Conservation (phyloP, 129 eudicot genomes). For the Lactuca sativa region DNA sequence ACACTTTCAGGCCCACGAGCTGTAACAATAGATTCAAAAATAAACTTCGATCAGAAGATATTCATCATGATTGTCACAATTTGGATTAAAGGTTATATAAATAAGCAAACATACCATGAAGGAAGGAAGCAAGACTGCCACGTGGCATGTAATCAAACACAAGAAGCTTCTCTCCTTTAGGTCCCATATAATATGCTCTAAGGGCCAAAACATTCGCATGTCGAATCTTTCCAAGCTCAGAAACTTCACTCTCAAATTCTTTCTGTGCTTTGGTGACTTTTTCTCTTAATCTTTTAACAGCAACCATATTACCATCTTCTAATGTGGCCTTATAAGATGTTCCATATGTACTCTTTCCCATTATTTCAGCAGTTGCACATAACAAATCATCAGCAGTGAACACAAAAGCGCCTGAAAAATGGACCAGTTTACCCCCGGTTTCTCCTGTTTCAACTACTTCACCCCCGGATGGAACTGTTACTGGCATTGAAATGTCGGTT, state of each 20-base stretch:
- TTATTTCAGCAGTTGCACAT: constrained; percentile 92
- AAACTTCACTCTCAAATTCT: constrained; percentile 80
- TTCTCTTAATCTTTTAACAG: constrained; percentile 88
- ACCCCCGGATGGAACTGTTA: constrained; percentile 37
- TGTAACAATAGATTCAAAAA: constrained; percentile 29
- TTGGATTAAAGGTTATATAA: background rate
- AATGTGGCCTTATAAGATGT: constrained; percentile 89
- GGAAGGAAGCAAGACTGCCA: constrained; percentile 92
- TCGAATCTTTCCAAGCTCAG: constrained; percentile 76
- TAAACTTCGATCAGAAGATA: background rate
- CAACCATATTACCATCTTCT: constrained; percentile 89
- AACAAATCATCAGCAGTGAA: constrained; percentile 94
- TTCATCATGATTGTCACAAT: background rate
- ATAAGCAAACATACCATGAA: constrained; percentile 61
- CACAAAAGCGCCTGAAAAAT: constrained; percentile 81
- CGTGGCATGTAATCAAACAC: constrained; percentile 86
- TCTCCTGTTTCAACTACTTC: constrained; percentile 63
- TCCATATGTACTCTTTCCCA: constrained; percentile 94
- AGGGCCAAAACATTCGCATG: constrained; percentile 74
- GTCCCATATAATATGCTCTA: constrained; percentile 90
- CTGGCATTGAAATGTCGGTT: constrained; percentile 41
- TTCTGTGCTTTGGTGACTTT: constrained; percentile 81
- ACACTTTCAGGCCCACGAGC: constrained; percentile 79
- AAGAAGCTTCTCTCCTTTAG: constrained; percentile 96
- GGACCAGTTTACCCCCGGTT: constrained; percentile 87